phyloP scores from a whole-genome alignment of 2,329 filamentous ascomycete genomes.

The Gaeumannomyces tritici region DNA sequence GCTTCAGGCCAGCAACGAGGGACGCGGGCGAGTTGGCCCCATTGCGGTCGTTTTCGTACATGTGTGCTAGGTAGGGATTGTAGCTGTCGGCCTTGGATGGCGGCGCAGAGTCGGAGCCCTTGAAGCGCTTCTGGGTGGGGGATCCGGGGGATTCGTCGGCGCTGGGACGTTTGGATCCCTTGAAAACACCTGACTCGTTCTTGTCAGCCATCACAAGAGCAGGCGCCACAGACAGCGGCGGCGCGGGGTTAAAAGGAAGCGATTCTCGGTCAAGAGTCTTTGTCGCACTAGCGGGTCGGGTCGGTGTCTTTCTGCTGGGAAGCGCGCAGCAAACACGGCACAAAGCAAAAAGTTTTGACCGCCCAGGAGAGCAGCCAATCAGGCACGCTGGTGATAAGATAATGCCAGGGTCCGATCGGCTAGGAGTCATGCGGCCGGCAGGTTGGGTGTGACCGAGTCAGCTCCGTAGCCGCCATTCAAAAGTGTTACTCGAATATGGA shows the following conservation, averaged over 20 bases:
- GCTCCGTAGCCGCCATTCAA: too few species aligned
- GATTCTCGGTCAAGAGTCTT: not conserved
- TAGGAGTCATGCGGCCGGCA: not conserved
- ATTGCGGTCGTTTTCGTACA: slow-evolving; percentile 49
- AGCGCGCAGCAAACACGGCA: not conserved
- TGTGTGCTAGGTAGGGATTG: slow-evolving; percentile 91
- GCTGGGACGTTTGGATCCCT: slow-evolving; percentile 33
- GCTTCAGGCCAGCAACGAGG: slow-evolving; percentile 57
- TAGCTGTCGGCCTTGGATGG: slow-evolving; percentile 20
- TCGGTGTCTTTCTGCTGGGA: not conserved
- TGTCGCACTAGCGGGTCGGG: not conserved
- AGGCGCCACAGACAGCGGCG: not conserved
- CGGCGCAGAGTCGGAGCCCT: slow-evolving; percentile 4
- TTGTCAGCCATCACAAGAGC: slow-evolving; percentile 21
- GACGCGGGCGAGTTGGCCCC: slow-evolving; percentile 26
- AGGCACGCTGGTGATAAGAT: not conserved
- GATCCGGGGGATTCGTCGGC: slow-evolving; percentile 29
- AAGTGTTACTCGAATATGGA: not conserved
- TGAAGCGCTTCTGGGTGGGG: slow-evolving; percentile 21
- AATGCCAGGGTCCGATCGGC: not conserved
- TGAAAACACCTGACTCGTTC: slow-evolving; percentile 10
- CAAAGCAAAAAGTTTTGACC: slow-evolving; percentile 5
- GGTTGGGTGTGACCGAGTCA: not conserved
- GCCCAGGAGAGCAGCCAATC: slow-evolving; percentile 2
- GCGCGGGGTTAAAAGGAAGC: not conserved